A percentile compares a stretch with the other conserved stretches of the same genome.
phyloP scores from a whole-genome alignment of 768 basidiomycete genomes.

The Dacryopinax spathularia region DNA sequence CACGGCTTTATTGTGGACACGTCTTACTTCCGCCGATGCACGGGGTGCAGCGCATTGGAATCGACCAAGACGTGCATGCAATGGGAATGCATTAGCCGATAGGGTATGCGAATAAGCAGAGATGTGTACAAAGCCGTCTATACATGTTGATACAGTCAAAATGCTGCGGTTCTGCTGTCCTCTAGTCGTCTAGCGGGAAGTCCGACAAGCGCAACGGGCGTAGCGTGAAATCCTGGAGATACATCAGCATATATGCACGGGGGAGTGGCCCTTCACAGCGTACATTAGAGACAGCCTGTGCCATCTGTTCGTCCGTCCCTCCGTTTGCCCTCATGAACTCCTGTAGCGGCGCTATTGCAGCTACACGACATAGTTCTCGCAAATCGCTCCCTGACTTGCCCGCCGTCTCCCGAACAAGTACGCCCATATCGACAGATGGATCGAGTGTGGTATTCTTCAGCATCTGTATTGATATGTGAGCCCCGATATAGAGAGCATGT shows the following conservation, averaged over 20 bases:
- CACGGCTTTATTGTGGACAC: too few relatives aligned
- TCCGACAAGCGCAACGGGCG: conserved; percentile 59
- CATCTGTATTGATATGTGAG: conserved; percentile 41
- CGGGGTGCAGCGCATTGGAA: too few relatives aligned
- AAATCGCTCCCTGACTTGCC: conserved; percentile 83
- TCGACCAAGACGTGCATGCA: too few relatives aligned
- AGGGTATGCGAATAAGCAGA: neutral
- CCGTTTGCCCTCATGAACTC: conserved; percentile 49
- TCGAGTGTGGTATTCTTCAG: conserved; percentile 60
- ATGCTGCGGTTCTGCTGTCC: neutral
- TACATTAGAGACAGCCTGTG: conserved; percentile 33
- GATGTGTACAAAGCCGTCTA: neutral
- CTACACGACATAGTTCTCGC: conserved; percentile 80
- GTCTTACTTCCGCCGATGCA: too few relatives aligned
- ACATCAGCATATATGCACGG: neutral
- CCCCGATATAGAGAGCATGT: neutral
- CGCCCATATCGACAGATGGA: conserved; percentile 42
- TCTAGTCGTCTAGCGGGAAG: conserved; percentile 29
- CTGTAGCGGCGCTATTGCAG: conserved; percentile 83
- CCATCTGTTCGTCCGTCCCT: conserved; percentile 29
- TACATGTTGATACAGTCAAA: neutral
- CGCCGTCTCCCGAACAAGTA: conserved; percentile 52
- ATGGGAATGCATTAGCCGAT: neutral
- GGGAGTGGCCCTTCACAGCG: conserved; percentile 12
- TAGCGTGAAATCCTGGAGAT: conserved; percentile 58